Conservation (phyloP, 768 basidiomycete genomes). For the Boletus barrowsii region DNA sequence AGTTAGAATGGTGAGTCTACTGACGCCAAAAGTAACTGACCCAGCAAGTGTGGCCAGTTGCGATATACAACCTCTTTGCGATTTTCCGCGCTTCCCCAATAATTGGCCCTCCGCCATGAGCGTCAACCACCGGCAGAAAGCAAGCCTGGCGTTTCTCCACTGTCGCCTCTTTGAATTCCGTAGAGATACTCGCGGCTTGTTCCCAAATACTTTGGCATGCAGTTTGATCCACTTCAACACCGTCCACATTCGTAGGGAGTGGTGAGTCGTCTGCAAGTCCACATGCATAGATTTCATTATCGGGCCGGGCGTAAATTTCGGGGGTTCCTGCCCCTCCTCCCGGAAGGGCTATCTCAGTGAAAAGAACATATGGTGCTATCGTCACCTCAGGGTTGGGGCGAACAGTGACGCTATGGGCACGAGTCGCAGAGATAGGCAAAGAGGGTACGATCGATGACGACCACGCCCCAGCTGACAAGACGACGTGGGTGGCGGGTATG, state of each 20-base stretch:
- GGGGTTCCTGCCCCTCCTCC: conserved; percentile 40
- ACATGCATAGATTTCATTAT: conserved; percentile 72
- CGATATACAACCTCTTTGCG: conserved; percentile 65
- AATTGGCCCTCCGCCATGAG: conserved; percentile 58
- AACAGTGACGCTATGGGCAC: conserved; percentile 73
- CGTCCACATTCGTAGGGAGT: conserved; percentile 68
- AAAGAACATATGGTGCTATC: conserved; percentile 76
- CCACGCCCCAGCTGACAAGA: conserved; percentile 88
- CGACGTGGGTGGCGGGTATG: conserved; percentile 63
- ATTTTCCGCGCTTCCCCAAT: conserved; percentile 58
- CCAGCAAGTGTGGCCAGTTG: conserved; percentile 80
- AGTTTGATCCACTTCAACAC: conserved; percentile 54
- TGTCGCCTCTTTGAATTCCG: conserved; percentile 50
- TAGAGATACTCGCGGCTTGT: conserved; percentile 60
- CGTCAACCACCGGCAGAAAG: conserved; percentile 63
- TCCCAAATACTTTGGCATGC: conserved; percentile 56
- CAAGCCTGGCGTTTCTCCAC: conserved; percentile 67
- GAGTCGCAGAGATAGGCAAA: conserved; percentile 59
- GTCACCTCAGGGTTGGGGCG: conserved; percentile 40
- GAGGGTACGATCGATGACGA: conserved; percentile 56
- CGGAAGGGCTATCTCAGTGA: conserved; percentile 65
- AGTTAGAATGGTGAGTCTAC: conserved; percentile 4
- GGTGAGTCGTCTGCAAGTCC: conserved; percentile 72
- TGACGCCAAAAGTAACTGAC: conserved; percentile 37
- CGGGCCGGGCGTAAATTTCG: conserved; percentile 72